Conservation (phyloP, 208 protist species). For the Trypanosoma conorhini region DNA sequence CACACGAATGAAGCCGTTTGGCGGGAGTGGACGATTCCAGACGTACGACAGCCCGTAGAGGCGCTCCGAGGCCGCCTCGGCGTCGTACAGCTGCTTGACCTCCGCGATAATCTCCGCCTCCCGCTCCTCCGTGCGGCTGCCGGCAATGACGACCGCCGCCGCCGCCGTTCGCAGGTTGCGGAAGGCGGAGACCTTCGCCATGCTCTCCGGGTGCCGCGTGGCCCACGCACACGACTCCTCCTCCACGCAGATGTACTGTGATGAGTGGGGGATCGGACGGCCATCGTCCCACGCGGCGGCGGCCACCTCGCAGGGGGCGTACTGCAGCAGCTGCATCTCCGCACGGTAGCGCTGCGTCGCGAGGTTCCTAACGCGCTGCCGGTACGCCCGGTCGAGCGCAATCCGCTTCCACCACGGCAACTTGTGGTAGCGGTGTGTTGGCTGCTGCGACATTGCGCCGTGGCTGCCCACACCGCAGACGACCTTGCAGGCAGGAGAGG, state of each 20-base stretch:
- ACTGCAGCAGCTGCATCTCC: constrained; percentile 47
- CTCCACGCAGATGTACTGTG: constrained; percentile 59
- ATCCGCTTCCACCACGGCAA: constrained; percentile 87
- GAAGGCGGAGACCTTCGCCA: constrained; percentile 49
- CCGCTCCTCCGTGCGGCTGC: background rate
- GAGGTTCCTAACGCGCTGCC: constrained; percentile 43
- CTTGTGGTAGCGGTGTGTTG: background rate
- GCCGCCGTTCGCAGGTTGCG: constrained; percentile 38
- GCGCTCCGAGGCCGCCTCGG: constrained; percentile 15
- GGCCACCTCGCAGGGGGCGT: constrained; percentile 47
- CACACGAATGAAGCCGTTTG: constrained; percentile 70
- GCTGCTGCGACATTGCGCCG: background rate
- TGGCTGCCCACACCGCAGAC: background rate
- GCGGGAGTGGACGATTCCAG: constrained; percentile 69
- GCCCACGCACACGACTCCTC: constrained; percentile 31
- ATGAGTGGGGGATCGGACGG: constrained; percentile 19
- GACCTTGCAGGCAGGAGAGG: background rate
- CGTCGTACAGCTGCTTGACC: constrained; percentile 8
- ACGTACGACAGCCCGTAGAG: constrained; percentile 78
- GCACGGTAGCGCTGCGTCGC: constrained; percentile 50
- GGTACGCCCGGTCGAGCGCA: constrained; percentile 52
- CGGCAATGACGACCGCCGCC: constrained; percentile 6
- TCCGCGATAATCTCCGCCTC: constrained; percentile 10
- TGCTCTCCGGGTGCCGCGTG: constrained; percentile 41
- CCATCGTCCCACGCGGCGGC: constrained; percentile 30